phyloP scores from a whole-genome alignment of 805 yeast genomes.

The Ogataea nonfermentans region DNA sequence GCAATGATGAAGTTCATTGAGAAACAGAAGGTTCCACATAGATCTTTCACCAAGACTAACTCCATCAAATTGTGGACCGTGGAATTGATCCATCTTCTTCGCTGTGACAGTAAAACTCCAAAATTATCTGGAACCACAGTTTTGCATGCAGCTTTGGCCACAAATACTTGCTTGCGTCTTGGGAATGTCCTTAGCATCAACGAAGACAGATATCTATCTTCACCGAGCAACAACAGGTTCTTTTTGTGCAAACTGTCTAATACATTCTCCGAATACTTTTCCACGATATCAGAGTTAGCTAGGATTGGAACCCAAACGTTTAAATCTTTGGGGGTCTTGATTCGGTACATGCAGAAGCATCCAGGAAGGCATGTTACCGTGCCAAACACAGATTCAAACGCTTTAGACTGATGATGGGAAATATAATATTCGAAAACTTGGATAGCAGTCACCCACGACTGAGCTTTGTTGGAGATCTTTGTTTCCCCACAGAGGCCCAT shows the following conservation, averaged over 20 bases:
- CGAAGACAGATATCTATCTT: slow-evolving; percentile 82
- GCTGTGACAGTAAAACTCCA: slow-evolving; percentile 77
- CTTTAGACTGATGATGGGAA: slow-evolving; percentile 92
- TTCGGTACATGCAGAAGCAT: slow-evolving; percentile 89
- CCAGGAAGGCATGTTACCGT: slow-evolving; percentile 96
- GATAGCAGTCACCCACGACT: slow-evolving; percentile 87
- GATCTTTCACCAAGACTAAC: slow-evolving; percentile 74
- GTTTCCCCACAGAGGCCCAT: slow-evolving; percentile 98
- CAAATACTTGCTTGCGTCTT: slow-evolving; percentile 79
- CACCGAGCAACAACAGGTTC: slow-evolving; percentile 82
- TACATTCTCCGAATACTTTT: slow-evolving; percentile 83
- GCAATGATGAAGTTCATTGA: slow-evolving; percentile 91
- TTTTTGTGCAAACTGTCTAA: slow-evolving; percentile 82
- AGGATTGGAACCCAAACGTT: slow-evolving; percentile 91
- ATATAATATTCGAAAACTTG: slow-evolving; percentile 93
- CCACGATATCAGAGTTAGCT: slow-evolving; percentile 92
- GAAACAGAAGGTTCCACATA: slow-evolving; percentile 92
- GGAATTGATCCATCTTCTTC: slow-evolving; percentile 96
- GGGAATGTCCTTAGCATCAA: slow-evolving; percentile 89
- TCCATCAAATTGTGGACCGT: slow-evolving; percentile 92
- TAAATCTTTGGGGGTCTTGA: slow-evolving; percentile 80
- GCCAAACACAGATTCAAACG: slow-evolving; percentile 93
- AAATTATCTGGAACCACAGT: slow-evolving; percentile 86
- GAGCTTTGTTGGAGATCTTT: slow-evolving; percentile 77
- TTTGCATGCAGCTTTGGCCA: slow-evolving; percentile 89